Percentiles rank a stretch among this genome's conserved stretches.
phyloP scores from a whole-genome alignment of 2,329 filamentous ascomycete genomes.

The Curvularia sp. region DNA sequence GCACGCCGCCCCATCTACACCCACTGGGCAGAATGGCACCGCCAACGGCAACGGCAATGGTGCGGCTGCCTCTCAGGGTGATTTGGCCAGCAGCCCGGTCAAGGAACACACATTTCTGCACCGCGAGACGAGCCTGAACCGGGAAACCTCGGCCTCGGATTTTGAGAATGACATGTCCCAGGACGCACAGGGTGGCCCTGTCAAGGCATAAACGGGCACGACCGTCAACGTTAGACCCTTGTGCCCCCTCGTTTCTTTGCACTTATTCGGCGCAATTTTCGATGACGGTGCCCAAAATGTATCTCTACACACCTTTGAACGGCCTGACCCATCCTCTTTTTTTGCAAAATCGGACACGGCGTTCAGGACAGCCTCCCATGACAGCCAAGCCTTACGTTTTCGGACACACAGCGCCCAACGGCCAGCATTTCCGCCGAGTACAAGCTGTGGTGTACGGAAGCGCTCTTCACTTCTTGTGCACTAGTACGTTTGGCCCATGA shows the following conservation, averaged over 20 bases:
- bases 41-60: slow-evolving; percentile 38
- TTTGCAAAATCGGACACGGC: slow-evolving; percentile 23
- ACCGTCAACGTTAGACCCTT: slow-evolving; percentile 5
- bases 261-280: slow-evolving; percentile 15
- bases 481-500: slow-evolving; percentile 20
- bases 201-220: slow-evolving; percentile 28
- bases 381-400: slow-evolving; percentile 5
- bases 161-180: slow-evolving; percentile 52
- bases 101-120: slow-evolving; percentile 91
- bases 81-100: slow-evolving; percentile 74
- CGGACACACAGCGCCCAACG: slow-evolving; percentile 12
- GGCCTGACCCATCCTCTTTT: slow-evolving; percentile 23
- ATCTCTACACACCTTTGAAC: slow-evolving; percentile 24
- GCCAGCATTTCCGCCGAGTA: slow-evolving; percentile 13
- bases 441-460: slow-evolving; percentile 1
- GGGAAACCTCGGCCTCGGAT: slow-evolving; percentile 76
- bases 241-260: slow-evolving; percentile 5
- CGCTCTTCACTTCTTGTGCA: slow-evolving; percentile 32
- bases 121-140: slow-evolving; percentile 77
- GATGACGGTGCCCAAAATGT: slow-evolving; percentile 28
- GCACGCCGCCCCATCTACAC: slow-evolving; percentile 74
- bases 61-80: slow-evolving; percentile 44
- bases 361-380: slow-evolving; percentile 24
- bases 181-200: slow-evolving; percentile 22
- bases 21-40: slow-evolving; percentile 50